Base-by-base conservation (phyloP, 2,329 filamentous ascomycete genomes). In the Exophiala sideris region DNA sequence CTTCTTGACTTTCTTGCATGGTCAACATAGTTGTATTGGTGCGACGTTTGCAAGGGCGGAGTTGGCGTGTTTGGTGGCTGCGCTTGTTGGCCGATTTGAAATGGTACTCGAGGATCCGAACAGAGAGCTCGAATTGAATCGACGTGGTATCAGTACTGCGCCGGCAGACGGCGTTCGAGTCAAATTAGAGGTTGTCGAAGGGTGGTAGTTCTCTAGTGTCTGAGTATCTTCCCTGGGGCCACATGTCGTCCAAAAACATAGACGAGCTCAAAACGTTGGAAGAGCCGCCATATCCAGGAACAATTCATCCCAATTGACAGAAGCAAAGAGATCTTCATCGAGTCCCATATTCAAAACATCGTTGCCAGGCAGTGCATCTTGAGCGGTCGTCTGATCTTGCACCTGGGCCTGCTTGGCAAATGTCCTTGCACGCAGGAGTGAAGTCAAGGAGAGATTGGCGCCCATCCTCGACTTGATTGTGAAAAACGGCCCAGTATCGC, bases 11-110 rank as follows among this genome's bases (percentile, higher is more conserved):
- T 94, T 92, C 70, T 69, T 92, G 59, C 86, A 91, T 68, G 87
- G 89, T 0, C 62, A 59, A 11, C 50, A 60, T 3, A 62, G 58
- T 38, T 65, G 63, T 29, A 65, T 65, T 20, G 63, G 63, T 8
- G 52, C 59, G 45, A 56, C 47, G n/a, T 65, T 65, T 71, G 88
- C 91, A 0, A 86, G 84, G 67, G 82, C 85, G 0, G 91, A 96
- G 75, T 88, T 96, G 71, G 89, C 88, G n/a, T 92, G 87, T 66
- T 72, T 96, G 58, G 67, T 96, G 47, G 91, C 90, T 18, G 79
- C 82, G 8, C 83, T 87, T 78, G 79, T 91, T n/a, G 45, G 34
- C 5, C 45, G 48, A 10, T 56, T 56, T 20, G 71, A 80, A 64
- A 79, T 83, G 57, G 80, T 85, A 67, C 71, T 83, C 65, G 85